Evolutionary conservation across 1,284 basidiomycete species (phyloP).

Genomic region (Ganoderma multipileum): DNA sequence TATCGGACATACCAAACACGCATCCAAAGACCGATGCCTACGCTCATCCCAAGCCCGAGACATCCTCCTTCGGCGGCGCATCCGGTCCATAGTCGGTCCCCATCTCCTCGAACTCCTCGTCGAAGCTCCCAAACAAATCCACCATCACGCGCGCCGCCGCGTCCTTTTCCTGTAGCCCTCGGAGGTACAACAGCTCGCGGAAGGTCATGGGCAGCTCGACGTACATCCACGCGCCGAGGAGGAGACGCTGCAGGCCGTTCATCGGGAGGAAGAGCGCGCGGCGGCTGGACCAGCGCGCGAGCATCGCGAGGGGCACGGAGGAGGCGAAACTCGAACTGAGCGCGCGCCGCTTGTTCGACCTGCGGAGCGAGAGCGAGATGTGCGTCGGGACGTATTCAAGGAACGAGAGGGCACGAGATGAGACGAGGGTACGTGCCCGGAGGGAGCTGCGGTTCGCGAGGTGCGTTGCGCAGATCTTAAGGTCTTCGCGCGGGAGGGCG

Average conservation of each 20-base stretch:
- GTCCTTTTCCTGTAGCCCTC: not conserved
- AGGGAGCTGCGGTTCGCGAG: not conserved
- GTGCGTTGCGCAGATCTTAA: conserved; percentile 7
- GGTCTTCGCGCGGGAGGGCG: conserved; percentile 3
- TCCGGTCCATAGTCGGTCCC: not conserved
- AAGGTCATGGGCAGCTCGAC: not conserved
- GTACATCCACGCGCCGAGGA: not conserved
- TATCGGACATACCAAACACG: not conserved
- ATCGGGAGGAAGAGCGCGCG: not conserved
- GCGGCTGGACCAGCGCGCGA: not conserved
- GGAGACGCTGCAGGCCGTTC: not conserved
- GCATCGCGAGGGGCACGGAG: not conserved
- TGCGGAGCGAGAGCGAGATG: no score
- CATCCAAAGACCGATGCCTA: not conserved
- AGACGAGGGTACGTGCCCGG: not conserved
- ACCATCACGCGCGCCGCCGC: not conserved
- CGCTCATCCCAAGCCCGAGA: not conserved
- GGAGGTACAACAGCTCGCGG: not conserved
- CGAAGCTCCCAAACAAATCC: not conserved
- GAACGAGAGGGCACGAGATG: no score
- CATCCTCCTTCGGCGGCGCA: not conserved
- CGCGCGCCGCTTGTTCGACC: not conserved
- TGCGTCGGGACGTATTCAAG: no score
- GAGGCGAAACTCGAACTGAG: not conserved
- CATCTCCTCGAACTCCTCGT: not conserved